Evolutionary conservation across 192 early-diverging fungal species (phyloP).

Genomic region (Powellomyces hirtus): DNA sequence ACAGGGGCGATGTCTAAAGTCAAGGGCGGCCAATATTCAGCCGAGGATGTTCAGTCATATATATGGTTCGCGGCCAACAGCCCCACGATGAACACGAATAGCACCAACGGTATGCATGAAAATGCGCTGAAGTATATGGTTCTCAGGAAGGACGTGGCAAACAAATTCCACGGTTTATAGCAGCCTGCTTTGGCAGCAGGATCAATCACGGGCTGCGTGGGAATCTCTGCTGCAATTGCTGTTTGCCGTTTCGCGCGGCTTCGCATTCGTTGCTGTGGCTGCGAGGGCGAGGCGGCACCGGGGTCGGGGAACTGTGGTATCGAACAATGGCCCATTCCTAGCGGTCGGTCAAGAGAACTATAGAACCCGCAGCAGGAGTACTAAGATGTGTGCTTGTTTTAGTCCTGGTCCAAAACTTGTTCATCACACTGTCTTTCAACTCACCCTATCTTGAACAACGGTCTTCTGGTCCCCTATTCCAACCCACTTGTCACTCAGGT

Average conservation of each 20-base stretch:
- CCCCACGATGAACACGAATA: conserved; percentile 27
- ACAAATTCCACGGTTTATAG: conserved; percentile 1
- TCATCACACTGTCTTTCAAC: too few relatives aligned
- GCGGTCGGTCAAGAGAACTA: conserved; percentile 26
- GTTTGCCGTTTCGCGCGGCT: too few relatives aligned
- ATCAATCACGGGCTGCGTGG: not conserved
- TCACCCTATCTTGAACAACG: conserved; percentile 20
- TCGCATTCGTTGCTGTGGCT: too few relatives aligned
- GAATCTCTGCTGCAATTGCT: not conserved
- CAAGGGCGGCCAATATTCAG: too few relatives aligned
- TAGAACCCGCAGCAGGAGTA: conserved; percentile 35
- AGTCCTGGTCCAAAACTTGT: too few relatives aligned
- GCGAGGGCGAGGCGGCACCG: too few relatives aligned
- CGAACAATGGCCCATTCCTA: not conserved
- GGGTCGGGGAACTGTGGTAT: not conserved
- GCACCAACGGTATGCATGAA: conserved; percentile 9
- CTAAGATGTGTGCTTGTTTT: too few relatives aligned
- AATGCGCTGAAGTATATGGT: conserved; percentile 23
- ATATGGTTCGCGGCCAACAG: conserved; percentile 28
- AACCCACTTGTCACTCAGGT: conserved; percentile 23
- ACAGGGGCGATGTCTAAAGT: too few relatives aligned
- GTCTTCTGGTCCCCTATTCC: not conserved
- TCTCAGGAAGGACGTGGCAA: not conserved
- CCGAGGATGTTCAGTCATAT: conserved; percentile 18
- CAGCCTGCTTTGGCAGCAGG: conserved; percentile 16